Evolutionary conservation across 345 rosid genomes (phyloP).

Genomic region (Linum usitatissimum): DNA sequence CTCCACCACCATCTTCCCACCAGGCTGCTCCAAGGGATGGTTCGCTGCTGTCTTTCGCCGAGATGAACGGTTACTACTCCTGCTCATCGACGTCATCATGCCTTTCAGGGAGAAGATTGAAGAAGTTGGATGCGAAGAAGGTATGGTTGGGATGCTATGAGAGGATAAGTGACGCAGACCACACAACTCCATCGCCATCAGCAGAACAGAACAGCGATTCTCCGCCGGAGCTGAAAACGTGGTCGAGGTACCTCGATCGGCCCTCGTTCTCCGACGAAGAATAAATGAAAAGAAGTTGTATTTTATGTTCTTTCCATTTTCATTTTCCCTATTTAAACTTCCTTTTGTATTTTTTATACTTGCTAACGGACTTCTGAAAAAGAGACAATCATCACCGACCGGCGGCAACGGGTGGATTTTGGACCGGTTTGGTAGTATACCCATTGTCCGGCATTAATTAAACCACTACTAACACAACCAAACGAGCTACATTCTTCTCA

Average conservation of each 20-base stretch:
- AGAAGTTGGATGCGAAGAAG: not conserved
- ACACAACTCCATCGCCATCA: not conserved
- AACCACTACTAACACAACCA: too few species aligned
- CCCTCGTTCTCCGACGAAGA: not conserved
- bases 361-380: too few species aligned
- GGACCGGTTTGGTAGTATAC: too few species aligned
- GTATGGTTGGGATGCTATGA: not conserved
- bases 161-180: not conserved
- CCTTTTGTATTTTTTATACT: too few species aligned
- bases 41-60: not conserved
- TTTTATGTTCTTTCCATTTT: too few species aligned
- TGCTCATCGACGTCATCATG: not conserved
- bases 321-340: too few species aligned
- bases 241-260: not conserved
- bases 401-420: too few species aligned
- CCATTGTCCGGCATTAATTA: too few species aligned
- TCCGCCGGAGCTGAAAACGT: not conserved
- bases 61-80: not conserved
- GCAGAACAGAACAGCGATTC: not conserved
- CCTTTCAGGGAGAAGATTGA: not conserved
- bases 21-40: slow-evolving; percentile 42
- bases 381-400: too few species aligned
- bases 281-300: too few species aligned
- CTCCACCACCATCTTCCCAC: slow-evolving; percentile 96
- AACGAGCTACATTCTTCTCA: too few species aligned